These are phyloP conservation scores for Reticulascus tulasneorum DNA, from an alignment of 2,329 filamentous ascomycete species.

Conservation along the genomic window DNA sequence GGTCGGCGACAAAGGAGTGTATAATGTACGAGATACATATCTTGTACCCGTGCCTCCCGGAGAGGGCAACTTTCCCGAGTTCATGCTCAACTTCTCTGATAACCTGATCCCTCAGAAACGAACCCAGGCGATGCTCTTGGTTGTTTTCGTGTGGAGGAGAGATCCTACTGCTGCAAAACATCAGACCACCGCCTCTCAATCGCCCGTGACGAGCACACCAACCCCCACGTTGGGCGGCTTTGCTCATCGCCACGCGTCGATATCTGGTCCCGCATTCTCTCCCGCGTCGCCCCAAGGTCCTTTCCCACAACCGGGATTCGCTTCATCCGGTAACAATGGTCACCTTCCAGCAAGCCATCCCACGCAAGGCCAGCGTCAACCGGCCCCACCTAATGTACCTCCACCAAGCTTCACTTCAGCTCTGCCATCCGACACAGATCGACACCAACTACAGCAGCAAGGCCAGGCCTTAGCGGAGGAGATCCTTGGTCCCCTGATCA, in stretches of 20 bases:
- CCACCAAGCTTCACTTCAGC: conserved; percentile 13
- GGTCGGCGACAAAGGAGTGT: conserved; percentile 68
- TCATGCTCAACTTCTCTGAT: conserved; percentile 83
- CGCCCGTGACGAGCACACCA: conserved; percentile 21
- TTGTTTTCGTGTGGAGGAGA: conserved; percentile 79
- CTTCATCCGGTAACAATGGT: conserved; percentile 3
- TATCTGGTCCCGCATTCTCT: conserved; percentile 50
- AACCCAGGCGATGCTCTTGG: conserved; percentile 72
- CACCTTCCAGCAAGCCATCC: conserved; percentile 13
- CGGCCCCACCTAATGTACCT: conserved; percentile 17
- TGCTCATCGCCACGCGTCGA: conserved; percentile 41
- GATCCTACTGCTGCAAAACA: conserved; percentile 36
- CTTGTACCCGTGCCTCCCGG: conserved; percentile 80
- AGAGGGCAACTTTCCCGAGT: conserved; percentile 69
- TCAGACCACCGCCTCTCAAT: conserved; percentile 17
- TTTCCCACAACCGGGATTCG: conserved; percentile 8
- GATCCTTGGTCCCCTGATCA: conserved; percentile 60
- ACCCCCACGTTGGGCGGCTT: conserved; percentile 31
- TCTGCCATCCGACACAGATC: conserved; percentile 25
- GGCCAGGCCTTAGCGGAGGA: conserved; percentile 57
- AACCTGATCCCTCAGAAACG: conserved; percentile 71
- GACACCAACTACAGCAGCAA: conserved; percentile 39
- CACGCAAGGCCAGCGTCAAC: conserved; percentile 14
- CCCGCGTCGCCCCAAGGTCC: conserved; percentile 31
- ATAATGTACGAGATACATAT: conserved; percentile 85